Evolutionary conservation across 139 green algal genomes (phyloP), one percentile per base, ranked within the genome.

Genomic region (Yamagishiella unicocca): DNA sequence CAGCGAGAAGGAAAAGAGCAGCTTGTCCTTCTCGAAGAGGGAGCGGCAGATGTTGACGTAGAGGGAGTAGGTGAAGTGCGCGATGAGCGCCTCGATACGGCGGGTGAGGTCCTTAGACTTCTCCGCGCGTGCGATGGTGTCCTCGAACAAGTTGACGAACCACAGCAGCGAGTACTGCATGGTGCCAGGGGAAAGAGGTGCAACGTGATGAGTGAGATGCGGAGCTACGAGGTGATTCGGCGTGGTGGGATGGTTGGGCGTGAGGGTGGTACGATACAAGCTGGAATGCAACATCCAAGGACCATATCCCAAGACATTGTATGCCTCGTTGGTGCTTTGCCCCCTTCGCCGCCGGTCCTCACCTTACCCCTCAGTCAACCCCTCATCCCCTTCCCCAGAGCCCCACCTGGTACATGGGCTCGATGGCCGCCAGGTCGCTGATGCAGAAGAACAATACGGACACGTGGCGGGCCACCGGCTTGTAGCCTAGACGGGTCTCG

Each of bases 1-100:
- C 55, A 97, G 91, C 42, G 89, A 75, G 87, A 97, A 93, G 75
- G 87, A 87, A 77, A 97, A 96, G 29, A 97, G 93, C 70, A 97
- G 92, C 94, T 97, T 97, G 94, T 97, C 93, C 87, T 96, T 96
- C 89, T 96, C 95, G 88, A 97, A 97, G 38, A 97, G 89, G 21
- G 89, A 95, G 42, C 94, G 89, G 90, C 93, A 96, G 22, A 96
- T 91, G 84, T 95, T 95, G 42, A 92, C 50, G 83, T 94, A 96
- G 50, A 96, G 84, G 14, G 92, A 91, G 87, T 93, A 94, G n/a
- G 90, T 94, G 86, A 94, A 94, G 87, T 94, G 87, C 4, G 86
- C 72, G 75, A 90, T 89, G 58, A 95, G 88, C 24, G 73, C 61
- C 37, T 93, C 64, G 54, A 95, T 93, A 45, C 92, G 85, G 55